phyloP scores from a whole-genome alignment of 805 yeast species.

The Nakazawaea populi region DNA sequence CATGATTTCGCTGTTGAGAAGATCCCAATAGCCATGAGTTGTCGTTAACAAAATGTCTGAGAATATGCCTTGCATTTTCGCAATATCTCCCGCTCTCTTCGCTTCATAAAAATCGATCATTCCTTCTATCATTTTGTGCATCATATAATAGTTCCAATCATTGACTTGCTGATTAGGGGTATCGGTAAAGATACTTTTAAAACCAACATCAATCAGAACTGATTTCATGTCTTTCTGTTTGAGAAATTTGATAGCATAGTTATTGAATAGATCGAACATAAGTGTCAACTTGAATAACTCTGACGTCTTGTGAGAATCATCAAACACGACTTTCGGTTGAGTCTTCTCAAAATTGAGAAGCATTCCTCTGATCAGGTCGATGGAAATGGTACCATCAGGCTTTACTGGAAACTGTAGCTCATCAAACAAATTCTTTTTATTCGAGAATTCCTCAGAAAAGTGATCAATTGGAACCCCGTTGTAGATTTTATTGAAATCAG shows the following conservation, averaged over 20 bases:
- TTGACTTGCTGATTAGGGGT: constrained; percentile 1
- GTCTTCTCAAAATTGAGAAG: background rate
- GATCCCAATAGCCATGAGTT: constrained; percentile 9
- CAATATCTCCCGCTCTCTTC: background rate
- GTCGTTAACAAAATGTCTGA: background rate
- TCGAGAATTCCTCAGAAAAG: background rate
- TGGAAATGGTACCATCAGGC: background rate
- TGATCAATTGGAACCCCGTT: constrained; percentile 6
- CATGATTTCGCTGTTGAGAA: constrained; percentile 8
- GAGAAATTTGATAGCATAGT: constrained; percentile 2
- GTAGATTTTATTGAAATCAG: constrained; percentile 4
- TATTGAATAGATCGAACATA: constrained; percentile 3
- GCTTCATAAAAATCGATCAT: background rate
- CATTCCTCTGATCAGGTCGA: constrained; percentile 6
- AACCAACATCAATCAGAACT: constrained; percentile 2
- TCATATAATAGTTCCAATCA: constrained; percentile 8
- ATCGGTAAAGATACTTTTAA: background rate
- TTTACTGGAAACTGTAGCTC: background rate
- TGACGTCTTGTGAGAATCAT: constrained; percentile 2
- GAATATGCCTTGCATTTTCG: constrained; percentile 2
- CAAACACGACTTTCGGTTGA: background rate
- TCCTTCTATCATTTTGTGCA: background rate
- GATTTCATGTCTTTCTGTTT: background rate
- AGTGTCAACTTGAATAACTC: constrained; percentile 4
- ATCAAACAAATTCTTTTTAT: background rate